Conservation (phyloP, 164 flowering plant species). For the grape (Vitis vinifera) region ASM3070453v1 NC_081822.1:2433001-2433500, state of each 20-base stretch:
- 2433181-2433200: conserved; percentile 79
- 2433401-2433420: conserved; percentile 19
- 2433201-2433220: conserved; percentile 43
- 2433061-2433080: too few species aligned
- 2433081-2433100: not conserved
- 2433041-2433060: too few species aligned
- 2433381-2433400: conserved; percentile 7
- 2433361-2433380: conserved; percentile 42
- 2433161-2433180: conserved; percentile 82
- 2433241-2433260: conserved; percentile 33
- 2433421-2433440: conserved; percentile 37
- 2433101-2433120: not conserved
- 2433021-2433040: too few species aligned
- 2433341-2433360: conserved; percentile 47
- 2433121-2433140: not conserved
- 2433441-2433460: conserved; percentile 62
- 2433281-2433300: conserved; percentile 17
- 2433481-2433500: conserved; percentile 49
- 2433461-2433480: conserved; percentile 52
- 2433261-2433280: conserved; percentile 22
- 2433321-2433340: conserved; percentile 16
- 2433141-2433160: conserved; percentile 33
- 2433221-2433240: conserved; percentile 39
- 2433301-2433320: conserved; percentile 16
- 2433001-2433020: too few species aligned